Evolutionary conservation across 202 grass and related monocot genomes (phyloP).

Genomic region (Miscanthus sacchariflorus): DNA sequence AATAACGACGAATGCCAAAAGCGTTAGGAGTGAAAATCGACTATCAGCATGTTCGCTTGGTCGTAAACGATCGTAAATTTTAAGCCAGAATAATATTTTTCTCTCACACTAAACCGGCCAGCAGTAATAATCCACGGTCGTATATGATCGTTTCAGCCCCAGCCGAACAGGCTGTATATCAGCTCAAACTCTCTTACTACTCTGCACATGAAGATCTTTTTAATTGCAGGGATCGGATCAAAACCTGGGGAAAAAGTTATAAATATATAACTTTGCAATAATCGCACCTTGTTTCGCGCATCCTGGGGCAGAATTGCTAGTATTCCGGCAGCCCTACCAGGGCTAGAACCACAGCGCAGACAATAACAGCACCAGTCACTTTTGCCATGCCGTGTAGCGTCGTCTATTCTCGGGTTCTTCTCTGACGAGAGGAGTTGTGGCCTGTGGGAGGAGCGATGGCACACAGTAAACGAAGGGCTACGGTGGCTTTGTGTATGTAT

Average conservation of each 20-base stretch:
- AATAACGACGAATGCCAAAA: not conserved
- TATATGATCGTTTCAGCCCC: no score
- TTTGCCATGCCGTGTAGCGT: not conserved
- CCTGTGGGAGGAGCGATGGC: not conserved
- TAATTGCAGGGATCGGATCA: not conserved
- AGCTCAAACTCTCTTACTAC: no score
- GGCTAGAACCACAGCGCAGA: not conserved
- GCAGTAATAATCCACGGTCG: no score
- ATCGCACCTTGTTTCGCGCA: not conserved
- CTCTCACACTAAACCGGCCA: no score
- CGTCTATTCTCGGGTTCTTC: not conserved
- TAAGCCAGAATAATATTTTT: no score
- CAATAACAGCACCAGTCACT: not conserved
- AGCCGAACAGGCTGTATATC: no score
- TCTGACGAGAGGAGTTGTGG: not conserved
- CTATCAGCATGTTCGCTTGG: no score
- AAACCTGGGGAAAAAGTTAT: not conserved
- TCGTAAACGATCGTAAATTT: no score
- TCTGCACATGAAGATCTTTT: not conserved
- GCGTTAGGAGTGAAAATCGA: no score
- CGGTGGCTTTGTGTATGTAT: not conserved
- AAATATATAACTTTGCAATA: not conserved
- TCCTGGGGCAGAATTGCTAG: not conserved
- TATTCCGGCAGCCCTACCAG: slow-evolving; percentile 1
- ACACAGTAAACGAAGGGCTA: not conserved